Base-by-base conservation (phyloP, 495 filamentous ascomycete genomes). In the Penicillium malachiteum region DNA sequence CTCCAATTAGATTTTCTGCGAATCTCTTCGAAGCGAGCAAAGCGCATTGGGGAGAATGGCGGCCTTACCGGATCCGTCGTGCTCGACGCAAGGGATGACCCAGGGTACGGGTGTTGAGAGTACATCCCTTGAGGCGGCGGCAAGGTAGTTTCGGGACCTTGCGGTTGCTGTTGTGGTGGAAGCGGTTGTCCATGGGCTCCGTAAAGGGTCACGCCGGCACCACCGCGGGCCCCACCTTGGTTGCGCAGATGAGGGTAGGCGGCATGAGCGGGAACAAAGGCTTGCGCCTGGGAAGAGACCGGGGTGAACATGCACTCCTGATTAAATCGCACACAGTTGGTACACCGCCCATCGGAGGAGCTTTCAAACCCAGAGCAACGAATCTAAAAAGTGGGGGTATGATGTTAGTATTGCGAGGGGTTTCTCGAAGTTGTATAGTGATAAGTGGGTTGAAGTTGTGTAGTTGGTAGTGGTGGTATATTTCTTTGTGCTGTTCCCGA, bases 241-340 rank as follows among this genome's bases (percentile, higher is more conserved):
- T 70, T 68, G 45, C 80, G 76, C 67, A 87, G 65, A 62, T 84
- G 76, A 32, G 85, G 84, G 55, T 86, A 88, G 47, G 82, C 84
- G 17, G 87, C 82, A 64, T 91, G 89, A 18, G 88, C 89, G 7
- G 89, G 89, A 31, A 92, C 89, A 66, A 92, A 92, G 8, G 89
- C 89, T 69, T 91, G 89, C 26, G 89, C 82, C 69, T 92, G 89
- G 3, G 88, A 88, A 7, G 87, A 90, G 21, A 92, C 89, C 0
- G 89, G 89, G 4, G 88, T 92, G 74, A 92, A 92, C 73, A 92
- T 84, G 72, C 89, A 92, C 67, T 91, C 87, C 69, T 92, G 89
- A 53, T 87, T 86, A 71, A 92, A 92, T 42, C 89, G 81, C 50
- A 85, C 77, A 64, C 89, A 92, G 66, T 92, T 92, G 64, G 79